Base-by-base conservation (phyloP, 352 stramenopile genomes). In the Phytophthora foliorum region DNA sequence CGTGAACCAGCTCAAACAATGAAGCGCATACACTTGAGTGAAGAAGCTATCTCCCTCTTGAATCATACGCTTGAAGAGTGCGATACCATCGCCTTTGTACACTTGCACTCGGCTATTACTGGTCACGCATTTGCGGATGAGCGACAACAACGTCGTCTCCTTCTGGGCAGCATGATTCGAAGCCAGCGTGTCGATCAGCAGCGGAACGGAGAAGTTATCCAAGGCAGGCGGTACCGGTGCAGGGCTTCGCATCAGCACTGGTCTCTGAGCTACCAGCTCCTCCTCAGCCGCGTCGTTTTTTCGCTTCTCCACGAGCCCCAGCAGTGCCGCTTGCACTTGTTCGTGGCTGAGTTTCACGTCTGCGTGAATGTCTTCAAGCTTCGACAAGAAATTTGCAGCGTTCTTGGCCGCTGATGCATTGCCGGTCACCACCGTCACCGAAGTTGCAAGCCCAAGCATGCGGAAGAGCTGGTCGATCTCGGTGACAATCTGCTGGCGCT, bases 401-500 rank as follows among this genome's bases (percentile, higher is more conserved):
- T 71, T 70, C 17, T 61, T 52, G 22, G 60, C 53, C 17, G 63
- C 42, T 10, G 31, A 69, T 10, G 34, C 24, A 9, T 66, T 57
- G 9, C 41, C 36, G 24, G 74, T 50, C 62, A 74, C 69, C 36
- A 80, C 64, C 3, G 46, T 60, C 9, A 49, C 69, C 3, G 58
- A 65, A 4, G 66, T 73, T 14, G 76, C 58, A 14, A 83, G 54
- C 16, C 73, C 70, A 1, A 83, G 66, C 48, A 83, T 57, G 32
- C 66, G 67, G 45, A 83, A 73, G 14, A 81, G 45, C n/a, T 69
- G 67, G 50, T 81, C 75, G 46, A 82, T 74, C 25, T 78, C 72
- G 36, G 71, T 55, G 13, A 78, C 59, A 11, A 80, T 51, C 10
- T 51, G 16, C 10, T 48, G 60, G 4, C 72, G 44, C 38, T 80